These are phyloP conservation scores for Rhododendron henanense DNA, from an alignment of 148 eudicot genomes.

Conservation along the genomic window DNA sequence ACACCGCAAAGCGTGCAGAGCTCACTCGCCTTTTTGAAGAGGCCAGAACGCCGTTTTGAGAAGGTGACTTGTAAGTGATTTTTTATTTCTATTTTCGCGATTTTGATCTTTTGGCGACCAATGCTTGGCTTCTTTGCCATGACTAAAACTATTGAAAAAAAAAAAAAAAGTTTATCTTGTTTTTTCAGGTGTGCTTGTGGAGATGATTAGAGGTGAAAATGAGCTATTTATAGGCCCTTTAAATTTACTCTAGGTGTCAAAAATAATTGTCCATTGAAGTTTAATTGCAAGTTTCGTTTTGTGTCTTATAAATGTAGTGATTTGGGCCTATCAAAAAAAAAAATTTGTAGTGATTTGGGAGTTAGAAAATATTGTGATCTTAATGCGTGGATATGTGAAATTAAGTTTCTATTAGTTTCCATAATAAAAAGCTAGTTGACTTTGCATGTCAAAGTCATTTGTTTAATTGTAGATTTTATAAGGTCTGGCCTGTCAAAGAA, in stretches of 20 bases:
- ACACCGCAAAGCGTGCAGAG: constrained; percentile 53
- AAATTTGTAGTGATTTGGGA: constrained; percentile 24
- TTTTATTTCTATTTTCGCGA: constrained; percentile 50
- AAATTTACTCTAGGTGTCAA: constrained; percentile 1
- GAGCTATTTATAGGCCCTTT: constrained; percentile 20
- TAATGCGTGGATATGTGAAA: constrained; percentile 30
- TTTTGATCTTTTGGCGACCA: constrained; percentile 63
- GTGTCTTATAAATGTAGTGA: constrained; percentile 15
- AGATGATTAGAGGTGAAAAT: background rate
- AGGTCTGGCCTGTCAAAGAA: background rate
- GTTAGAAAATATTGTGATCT: constrained; percentile 34
- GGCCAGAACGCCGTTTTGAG: constrained; percentile 52
- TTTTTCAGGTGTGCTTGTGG: background rate
- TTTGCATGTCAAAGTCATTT: background rate
- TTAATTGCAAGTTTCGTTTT: background rate
- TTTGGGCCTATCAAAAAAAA: no score
- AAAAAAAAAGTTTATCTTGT: background rate
- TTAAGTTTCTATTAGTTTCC: constrained; percentile 18
- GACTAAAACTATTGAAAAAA: background rate
- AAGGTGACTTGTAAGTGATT: constrained; percentile 57
- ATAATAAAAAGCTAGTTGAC: constrained; percentile 8
- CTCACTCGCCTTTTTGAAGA: constrained; percentile 59
- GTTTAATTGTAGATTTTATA: background rate
- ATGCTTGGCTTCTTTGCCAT: constrained; percentile 49
- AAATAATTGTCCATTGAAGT: constrained; percentile 9